phyloP scores from a whole-genome alignment of 2,329 filamentous ascomycete genomes.

The Sclerotinia sclerotiorum region DNA sequence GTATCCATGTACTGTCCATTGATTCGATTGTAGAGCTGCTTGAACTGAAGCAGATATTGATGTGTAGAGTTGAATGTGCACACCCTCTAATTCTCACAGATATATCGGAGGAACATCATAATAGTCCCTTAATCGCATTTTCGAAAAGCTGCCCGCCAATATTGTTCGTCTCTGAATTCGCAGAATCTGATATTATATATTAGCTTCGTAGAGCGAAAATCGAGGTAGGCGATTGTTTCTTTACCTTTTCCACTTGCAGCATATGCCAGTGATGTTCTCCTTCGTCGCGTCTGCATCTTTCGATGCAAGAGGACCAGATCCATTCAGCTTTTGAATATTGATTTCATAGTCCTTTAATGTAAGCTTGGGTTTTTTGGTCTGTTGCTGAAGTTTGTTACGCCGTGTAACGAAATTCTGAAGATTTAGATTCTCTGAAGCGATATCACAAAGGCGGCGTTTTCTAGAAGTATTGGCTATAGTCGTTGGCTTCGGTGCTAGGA shows the following conservation, averaged over 20 bases:
- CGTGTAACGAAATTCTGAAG: not conserved
- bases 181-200: not conserved
- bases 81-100: not conserved
- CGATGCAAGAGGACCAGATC: no score
- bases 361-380: not conserved
- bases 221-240: no score
- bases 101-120: not conserved
- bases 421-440: not conserved
- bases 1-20: no score
- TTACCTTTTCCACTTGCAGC: no score
- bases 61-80: conserved; percentile 17
- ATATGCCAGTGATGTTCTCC: no score
- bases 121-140: not conserved
- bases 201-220: not conserved
- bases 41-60: no score
- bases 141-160: not conserved
- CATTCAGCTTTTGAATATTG: not conserved
- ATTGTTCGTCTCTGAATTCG: not conserved
- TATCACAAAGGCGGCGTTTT: not conserved
- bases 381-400: not conserved
- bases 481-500: not conserved
- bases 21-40: no score
- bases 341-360: not conserved
- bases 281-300: no score
- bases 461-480: not conserved